Evolutionary conservation across 2,329 filamentous ascomycete genomes (phyloP).

Genomic region (Ceratocystis colombiana): DNA sequence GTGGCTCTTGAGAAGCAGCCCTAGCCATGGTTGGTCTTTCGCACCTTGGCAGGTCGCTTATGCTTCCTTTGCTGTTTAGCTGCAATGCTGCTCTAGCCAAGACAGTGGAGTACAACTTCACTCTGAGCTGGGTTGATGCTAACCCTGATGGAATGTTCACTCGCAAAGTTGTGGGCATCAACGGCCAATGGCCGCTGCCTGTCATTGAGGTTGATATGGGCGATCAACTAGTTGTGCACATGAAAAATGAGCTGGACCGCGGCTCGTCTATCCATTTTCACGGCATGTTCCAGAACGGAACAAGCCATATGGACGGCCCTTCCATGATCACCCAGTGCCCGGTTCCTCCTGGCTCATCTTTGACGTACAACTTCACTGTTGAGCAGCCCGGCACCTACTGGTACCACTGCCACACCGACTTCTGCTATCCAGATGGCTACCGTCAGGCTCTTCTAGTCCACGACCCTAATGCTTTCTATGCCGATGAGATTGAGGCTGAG

Average conservation of each 20-base stretch:
- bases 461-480: slow-evolving; percentile 42
- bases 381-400: slow-evolving; percentile 51
- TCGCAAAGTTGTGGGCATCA: slow-evolving; percentile 54
- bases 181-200: slow-evolving; percentile 55
- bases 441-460: slow-evolving; percentile 47
- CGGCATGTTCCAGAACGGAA: slow-evolving; percentile 50
- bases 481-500: slow-evolving; percentile 43
- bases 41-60: slow-evolving; percentile 2
- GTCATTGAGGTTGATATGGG: slow-evolving; percentile 46
- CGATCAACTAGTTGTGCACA: slow-evolving; percentile 42
- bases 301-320: slow-evolving; percentile 51
- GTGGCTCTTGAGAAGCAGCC: not conserved
- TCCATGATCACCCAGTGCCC: slow-evolving; percentile 47
- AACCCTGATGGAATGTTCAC: slow-evolving; percentile 49
- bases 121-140: slow-evolving; percentile 50
- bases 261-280: slow-evolving; percentile 50
- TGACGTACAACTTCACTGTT: slow-evolving; percentile 50
- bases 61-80: slow-evolving; percentile 26
- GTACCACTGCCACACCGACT: slow-evolving; percentile 47
- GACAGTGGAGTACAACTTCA: slow-evolving; percentile 48
- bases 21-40: slow-evolving; percentile 17
- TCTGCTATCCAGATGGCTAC: slow-evolving; percentile 50
- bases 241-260: slow-evolving; percentile 43
- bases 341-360: slow-evolving; percentile 42
- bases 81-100: slow-evolving; percentile 29